Evolutionary conservation across 345 rosid species (phyloP), one percentile per base, ranked within the genome.

Genomic region (Erysimum cheiranthoides): DNA sequence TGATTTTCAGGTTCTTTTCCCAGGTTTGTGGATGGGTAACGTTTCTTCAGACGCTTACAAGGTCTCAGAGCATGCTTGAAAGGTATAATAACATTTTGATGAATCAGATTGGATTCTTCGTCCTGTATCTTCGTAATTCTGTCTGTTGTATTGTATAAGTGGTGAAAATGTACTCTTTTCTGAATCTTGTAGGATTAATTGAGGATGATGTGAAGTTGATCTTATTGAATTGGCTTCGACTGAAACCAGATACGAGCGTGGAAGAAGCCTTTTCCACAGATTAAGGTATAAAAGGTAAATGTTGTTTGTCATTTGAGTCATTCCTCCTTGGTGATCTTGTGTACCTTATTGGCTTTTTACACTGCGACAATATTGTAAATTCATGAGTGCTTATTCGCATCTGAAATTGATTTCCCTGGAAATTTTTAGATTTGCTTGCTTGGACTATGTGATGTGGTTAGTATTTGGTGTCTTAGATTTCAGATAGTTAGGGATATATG

Each of bases 1-100:
- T 67, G 63, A 6, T 9, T 60, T 60, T 32, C 84, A 90, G 96
- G 79, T 42, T 73, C 38, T 76, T 21, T 93, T 85, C 50, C 98
- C 98, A 3, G 98, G 98, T 6, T 69, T 85, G 78, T 89, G 95
- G 93, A 77, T 93, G 84, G 80, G 78, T 58, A 86, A 86, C 2
- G 67, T 86, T 32, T 82, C 93, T 30, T 82, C 84, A 3, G 93
- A 86, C 56, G 85, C 85, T 21, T 90, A 87, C 71, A 85, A 75
- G 69, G 84, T 87, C 54, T 77, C 84, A 21, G 86, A 80, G 18
- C 71, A 77, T 78, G 78, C 79, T 51, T 57, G 73, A 52, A 86
- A 82, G 91, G 91, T 86, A 9, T 56, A 49, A 9, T 56, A 49
- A 57, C 8, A 36, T 35, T n/a, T 67, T 7, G 13, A 47, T 66